These are phyloP conservation scores for Botryobasidium botryosum DNA, from an alignment of 768 basidiomycete species.

Conservation along the genomic window DNA sequence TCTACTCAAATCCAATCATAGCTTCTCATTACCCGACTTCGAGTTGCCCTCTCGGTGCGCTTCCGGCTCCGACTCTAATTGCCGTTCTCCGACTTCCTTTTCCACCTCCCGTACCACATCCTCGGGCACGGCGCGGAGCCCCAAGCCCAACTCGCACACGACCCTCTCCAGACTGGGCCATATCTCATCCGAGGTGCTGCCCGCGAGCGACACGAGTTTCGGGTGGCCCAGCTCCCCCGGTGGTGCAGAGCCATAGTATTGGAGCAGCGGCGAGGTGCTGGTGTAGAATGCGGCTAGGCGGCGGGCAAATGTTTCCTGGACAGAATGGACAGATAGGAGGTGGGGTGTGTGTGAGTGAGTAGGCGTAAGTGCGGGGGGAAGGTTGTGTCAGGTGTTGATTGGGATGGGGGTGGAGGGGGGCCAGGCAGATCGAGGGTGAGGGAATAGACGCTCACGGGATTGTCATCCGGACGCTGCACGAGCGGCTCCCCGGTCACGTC, in stretches of 20 bases:
- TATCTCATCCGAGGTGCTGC: slow-evolving; percentile 72
- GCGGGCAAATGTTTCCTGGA: slow-evolving; percentile 59
- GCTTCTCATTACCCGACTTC: too few relatives aligned
- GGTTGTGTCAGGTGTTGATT: too few relatives aligned
- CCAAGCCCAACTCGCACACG: slow-evolving; percentile 24
- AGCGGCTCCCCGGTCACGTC: slow-evolving; percentile 77
- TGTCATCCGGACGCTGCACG: slow-evolving; percentile 79
- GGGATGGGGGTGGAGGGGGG: too few relatives aligned
- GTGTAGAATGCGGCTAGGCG: slow-evolving; percentile 63
- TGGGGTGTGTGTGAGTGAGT: too few relatives aligned
- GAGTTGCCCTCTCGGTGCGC: too few relatives aligned
- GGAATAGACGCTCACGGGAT: slow-evolving; percentile 40
- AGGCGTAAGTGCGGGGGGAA: too few relatives aligned
- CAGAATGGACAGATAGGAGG: too few relatives aligned
- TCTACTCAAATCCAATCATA: too few relatives aligned
- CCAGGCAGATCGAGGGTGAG: not conserved
- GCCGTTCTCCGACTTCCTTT: too few relatives aligned
- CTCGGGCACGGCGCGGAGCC: too few relatives aligned
- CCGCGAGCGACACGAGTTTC: slow-evolving; percentile 41
- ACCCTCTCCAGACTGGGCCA: slow-evolving; percentile 66
- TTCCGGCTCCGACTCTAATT: too few relatives aligned
- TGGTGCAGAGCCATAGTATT: slow-evolving; percentile 35
- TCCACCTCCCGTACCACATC: too few relatives aligned
- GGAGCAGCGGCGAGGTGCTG: slow-evolving; percentile 65
- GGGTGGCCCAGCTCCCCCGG: slow-evolving; percentile 22